Base-by-base conservation (phyloP, 2,329 filamentous ascomycete genomes). In the Albophoma yamanashiensis region DNA sequence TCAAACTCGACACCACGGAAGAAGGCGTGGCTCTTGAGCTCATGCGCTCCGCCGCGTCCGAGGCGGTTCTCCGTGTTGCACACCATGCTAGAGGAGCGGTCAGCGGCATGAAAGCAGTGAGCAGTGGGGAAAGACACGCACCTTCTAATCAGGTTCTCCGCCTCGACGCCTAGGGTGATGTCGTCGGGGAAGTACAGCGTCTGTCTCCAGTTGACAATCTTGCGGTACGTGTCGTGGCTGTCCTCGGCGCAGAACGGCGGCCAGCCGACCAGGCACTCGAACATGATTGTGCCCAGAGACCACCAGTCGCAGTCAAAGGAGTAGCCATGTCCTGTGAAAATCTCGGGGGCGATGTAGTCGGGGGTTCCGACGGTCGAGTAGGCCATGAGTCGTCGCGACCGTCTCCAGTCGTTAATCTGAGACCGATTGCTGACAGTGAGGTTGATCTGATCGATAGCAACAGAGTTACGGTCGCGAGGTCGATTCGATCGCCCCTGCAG, bases 251-350 rank as follows among this genome's bases (percentile, higher is more conserved):
- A 99, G 83, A 99, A 99, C 38, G 94, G 94, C 59, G 94, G 94
- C 94, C 94, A 99, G 68, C 94, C 94, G 63, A 99, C 92, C 66
- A 99, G 82, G 75, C 94, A 99, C 76, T 99, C 94, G 69, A 97
- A 99, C 94, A 99, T 97, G 77, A 99, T 99, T 53, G 94, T 97
- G 58, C 94, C 94, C 57, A 99, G 83, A 27, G 91, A 96, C 94
- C 94, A 99, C 94, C 94, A 99, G 79, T 99, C 94, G 73, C 94
- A 99, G 72, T 95, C 89, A 70, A 93, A 96, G 61, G 91, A 91
- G 78, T 99, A 99, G 56, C 94, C 94, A 69, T 96, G 90, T 22
- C 93, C 92, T 55, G 91, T 95, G 75, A 99, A 97, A 68, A 99
- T 97, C 73, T 99, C 94, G 3, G 94, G 94, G 1, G 94, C 94